Evolutionary conservation across 768 basidiomycete genomes (phyloP).

Genomic region (Mycena vitilis): DNA sequence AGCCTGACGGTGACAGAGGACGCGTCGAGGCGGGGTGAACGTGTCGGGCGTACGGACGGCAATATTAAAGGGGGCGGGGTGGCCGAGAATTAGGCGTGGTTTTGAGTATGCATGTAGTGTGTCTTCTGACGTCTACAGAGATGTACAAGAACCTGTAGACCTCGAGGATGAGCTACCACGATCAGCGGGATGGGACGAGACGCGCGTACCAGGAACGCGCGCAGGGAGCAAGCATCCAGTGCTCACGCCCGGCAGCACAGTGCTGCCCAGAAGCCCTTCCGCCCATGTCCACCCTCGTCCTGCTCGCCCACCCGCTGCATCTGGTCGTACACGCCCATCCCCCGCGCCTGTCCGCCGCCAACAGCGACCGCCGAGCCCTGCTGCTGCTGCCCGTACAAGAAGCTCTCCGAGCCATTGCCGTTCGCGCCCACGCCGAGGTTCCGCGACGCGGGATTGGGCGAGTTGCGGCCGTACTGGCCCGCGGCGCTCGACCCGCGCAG

Average conservation of each 20-base stretch:
- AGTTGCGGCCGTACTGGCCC: constrained; percentile 64
- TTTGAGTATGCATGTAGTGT: constrained; percentile 23
- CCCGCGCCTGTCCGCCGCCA: constrained; percentile 49
- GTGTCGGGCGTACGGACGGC: constrained; percentile 27
- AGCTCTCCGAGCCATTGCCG: constrained; percentile 73
- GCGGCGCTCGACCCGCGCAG: constrained; percentile 26
- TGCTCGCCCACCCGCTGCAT: constrained; percentile 69
- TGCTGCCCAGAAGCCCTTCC: constrained; percentile 70
- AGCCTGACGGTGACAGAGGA: constrained; percentile 5
- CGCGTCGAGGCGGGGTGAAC: constrained; percentile 16
- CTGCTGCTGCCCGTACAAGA: constrained; percentile 70
- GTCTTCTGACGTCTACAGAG: constrained; percentile 32
- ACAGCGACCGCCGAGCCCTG: constrained; percentile 54
- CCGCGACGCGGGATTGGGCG: constrained; percentile 54
- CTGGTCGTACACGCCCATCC: constrained; percentile 78
- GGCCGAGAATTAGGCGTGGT: constrained; percentile 37
- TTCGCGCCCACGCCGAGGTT: constrained; percentile 50
- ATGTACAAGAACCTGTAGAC: constrained; percentile 21
- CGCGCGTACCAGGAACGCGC: constrained; percentile 23
- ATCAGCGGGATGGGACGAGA: too few species aligned
- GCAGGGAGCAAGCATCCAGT: constrained; percentile 39
- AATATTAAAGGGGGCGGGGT: constrained; percentile 29
- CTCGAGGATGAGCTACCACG: too few species aligned
- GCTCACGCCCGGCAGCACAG: constrained; percentile 77
- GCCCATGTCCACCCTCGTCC: constrained; percentile 69